A percentile compares a stretch with the other conserved stretches of the same genome.
These are phyloP conservation scores for Suillus plorans DNA, from an alignment of 768 basidiomycete genomes.

Conservation along the genomic window DNA sequence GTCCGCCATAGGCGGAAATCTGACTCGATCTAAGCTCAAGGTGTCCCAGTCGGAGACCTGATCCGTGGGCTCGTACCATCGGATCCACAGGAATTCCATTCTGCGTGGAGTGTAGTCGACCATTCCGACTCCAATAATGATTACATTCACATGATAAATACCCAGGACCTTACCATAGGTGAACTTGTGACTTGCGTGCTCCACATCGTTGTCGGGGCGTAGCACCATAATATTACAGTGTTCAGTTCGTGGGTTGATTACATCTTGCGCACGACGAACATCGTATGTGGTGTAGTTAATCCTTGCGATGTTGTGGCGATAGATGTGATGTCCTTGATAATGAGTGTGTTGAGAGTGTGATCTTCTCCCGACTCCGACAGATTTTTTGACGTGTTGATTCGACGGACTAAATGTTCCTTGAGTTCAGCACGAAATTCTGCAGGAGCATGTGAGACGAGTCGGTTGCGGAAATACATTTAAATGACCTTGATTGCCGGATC, in stretches of 20 bases:
- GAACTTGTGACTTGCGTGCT: not conserved
- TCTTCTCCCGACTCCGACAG: constrained; percentile 18
- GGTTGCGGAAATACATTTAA: too few species aligned
- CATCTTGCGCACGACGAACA: not conserved
- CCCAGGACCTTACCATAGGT: constrained; percentile 3
- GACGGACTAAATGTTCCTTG: not conserved
- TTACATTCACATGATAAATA: constrained; percentile 4
- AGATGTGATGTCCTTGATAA: not conserved
- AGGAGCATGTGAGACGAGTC: too few species aligned
- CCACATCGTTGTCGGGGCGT: rapidly evolving
- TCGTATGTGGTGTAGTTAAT: constrained; percentile 5
- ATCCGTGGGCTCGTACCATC: not conserved
- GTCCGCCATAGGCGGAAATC: not conserved
- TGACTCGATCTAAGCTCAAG: not conserved
- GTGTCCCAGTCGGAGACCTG: not conserved
- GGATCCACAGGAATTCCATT: constrained; percentile 5
- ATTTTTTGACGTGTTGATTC: not conserved
- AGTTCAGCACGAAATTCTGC: not conserved
- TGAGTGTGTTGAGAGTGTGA: constrained; percentile 33
- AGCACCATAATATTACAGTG: not conserved
- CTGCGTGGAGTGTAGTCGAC: not conserved
- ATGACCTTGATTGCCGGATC: not conserved
- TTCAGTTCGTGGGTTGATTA: not conserved
- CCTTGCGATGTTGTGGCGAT: not conserved
- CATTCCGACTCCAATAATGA: not conserved